Base-by-base conservation (phyloP, 345 rosid species). In the Kernera saxatilis region DNA sequence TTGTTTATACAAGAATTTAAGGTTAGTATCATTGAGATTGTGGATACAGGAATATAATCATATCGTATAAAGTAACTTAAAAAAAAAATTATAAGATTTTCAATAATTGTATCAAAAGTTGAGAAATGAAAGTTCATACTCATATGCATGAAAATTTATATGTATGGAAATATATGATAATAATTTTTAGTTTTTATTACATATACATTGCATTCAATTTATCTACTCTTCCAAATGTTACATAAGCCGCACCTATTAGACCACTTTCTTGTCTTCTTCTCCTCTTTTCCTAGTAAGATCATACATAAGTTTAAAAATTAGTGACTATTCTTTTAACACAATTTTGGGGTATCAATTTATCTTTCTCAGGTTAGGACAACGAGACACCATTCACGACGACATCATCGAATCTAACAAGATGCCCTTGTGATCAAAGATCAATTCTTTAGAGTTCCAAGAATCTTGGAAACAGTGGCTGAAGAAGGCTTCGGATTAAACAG, bases 401-500 rank as follows among this genome's bases (percentile, higher is more conserved):
- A 45, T 32, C 18, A 18, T 19, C 29, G 8, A 21, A 69, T 43
- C 45, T 9, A 43, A 68, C 40, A 53, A 40, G 48, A 39, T 13
- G 14, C 2, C 29, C 23, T 13, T 37, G n/a, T 19, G 8, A 32
- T 29, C 53, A 25, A 40, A 22, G 32, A 27, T 74, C 44, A 66
- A 61, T 22, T 51, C 1, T 30, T 15, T 27, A 69, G 17, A 69
- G 65, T 48, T 45, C 74, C 75, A 69, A 69, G 39, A 55, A 62
- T 76, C 66, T 76, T 62, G 70, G 75, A 48, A 36, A 45, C 71
- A 39, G 37, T n/a, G 54, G 22, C 14, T 17, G 78, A 55, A 54
- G 77, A 51, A 57, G 77, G 27, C 43, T 74, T 52, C 1, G 85
- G 85, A 41, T 70, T 33, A 53, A 79, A 67, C 10, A 80, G 52